phyloP scores from a whole-genome alignment of 164 flowering plant genomes.

The Vitis labrusca region DNA sequence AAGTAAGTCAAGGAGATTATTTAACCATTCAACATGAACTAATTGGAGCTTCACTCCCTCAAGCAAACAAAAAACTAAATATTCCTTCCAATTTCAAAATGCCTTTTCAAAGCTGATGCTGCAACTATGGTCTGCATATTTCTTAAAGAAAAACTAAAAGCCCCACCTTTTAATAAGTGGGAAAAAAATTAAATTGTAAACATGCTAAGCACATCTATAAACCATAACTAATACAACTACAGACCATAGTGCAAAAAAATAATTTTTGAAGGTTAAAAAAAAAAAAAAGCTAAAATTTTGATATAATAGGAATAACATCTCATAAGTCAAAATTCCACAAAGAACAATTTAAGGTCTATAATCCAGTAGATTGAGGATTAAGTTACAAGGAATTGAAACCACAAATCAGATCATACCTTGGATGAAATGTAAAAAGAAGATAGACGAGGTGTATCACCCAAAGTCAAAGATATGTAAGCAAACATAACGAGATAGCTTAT shows the following conservation, averaged over 20 bases:
- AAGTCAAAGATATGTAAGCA: conserved; percentile 88
- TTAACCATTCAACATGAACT: no score
- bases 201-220: no score
- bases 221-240: no score
- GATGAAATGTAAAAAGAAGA: conserved; percentile 77
- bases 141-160: neutral
- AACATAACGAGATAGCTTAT: conserved; percentile 99
- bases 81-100: neutral
- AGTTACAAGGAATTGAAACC: neutral
- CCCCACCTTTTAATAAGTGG: neutral
- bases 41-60: no score
- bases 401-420: conserved; percentile 56
- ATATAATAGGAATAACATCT: no score
- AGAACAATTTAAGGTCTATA: no score
- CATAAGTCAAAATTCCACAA: no score
- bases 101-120: neutral
- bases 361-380: no score
- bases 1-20: neutral
- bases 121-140: neutral
- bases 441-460: conserved; percentile 77
- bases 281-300: no score
- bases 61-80: neutral
- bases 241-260: no score
- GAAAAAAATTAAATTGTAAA: no score
- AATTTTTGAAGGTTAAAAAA: no score